Conservation (phyloP, 2,329 filamentous ascomycete genomes). For the Xylaria sp. region DNA sequence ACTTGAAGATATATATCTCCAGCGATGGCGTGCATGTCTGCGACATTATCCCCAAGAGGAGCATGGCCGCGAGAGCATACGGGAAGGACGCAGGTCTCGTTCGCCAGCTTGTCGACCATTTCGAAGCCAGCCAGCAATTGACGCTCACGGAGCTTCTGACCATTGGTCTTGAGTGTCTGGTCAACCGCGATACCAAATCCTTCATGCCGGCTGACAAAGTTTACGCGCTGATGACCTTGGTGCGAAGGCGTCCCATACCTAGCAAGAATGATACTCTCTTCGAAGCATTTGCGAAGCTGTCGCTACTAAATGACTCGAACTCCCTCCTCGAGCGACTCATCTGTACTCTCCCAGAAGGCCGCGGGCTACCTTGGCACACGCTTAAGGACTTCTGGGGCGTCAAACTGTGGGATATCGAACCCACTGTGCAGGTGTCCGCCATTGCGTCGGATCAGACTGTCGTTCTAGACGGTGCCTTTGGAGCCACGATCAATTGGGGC, state of each 20-base stretch:
- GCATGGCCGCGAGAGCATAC: neutral
- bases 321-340: constrained; percentile 1
- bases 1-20: neutral
- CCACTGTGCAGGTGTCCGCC: neutral
- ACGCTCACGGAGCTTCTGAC: neutral
- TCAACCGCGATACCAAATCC: neutral
- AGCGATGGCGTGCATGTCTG: neutral
- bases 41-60: too few relatives aligned
- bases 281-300: constrained; percentile 4
- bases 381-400: neutral
- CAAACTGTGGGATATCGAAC: constrained; percentile 3
- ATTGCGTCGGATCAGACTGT: neutral
- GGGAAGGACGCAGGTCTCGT: neutral
- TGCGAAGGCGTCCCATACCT: neutral
- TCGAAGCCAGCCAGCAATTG: neutral
- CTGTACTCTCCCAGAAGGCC: neutral
- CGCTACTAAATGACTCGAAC: neutral
- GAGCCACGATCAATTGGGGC: constrained; percentile 1
- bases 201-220: neutral
- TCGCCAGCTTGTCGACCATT: constrained; percentile 7
- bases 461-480: neutral
- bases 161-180: neutral
- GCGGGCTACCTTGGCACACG: neutral
- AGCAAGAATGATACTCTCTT: neutral
- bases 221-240: constrained; percentile 1